Base-by-base conservation (phyloP, 83 land plant genomes). In the Diphasiastrum complanatum region DNA sequence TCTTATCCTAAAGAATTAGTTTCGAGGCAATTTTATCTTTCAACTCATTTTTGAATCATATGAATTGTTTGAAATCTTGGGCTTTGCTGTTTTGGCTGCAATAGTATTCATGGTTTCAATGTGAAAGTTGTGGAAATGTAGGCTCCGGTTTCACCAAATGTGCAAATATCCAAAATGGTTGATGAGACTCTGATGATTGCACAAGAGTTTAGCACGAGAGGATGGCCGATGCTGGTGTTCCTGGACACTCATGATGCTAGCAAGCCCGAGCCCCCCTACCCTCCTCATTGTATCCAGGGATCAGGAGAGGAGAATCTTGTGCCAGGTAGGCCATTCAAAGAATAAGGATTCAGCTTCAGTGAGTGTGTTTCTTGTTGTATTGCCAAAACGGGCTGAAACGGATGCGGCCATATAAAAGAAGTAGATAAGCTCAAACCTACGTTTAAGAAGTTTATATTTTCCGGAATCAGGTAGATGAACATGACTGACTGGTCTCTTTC, bases 191-290 rank as follows among this genome's bases (percentile, higher is more conserved):
- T 55, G 11, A 72, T 28, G 36, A 50, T 93, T 1, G 89, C 99
- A 16, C 79, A 50, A 57, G 40, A 62, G 14, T 93, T 89, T 69
- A 83, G 84, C 61, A 81, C 78, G 10, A 74, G 75, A 35, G 74
- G 78, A 36, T 89, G 88, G 92, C 96, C 96, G 0, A 75, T 89
- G 5, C 60, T 89, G 33, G 99, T 86, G 3, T 81, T 93, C 31
- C 70, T 85, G 31, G 99, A 93, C 46, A 68, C 96, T 23, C 99
- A 93, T 66, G 65, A 75, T 35, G 79, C 88, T 24, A 66, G 76
- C 57, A 89, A 78, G 50, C 97, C 86, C 4, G 99, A 93, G 70
- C 76, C 53, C 14, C 96, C 99, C 20, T 93, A 89, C 57, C 96
- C 96, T 52, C 78, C 84, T 37, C 99, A 93, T 60, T 93, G 99